These are phyloP conservation scores for Rozella allomycis DNA, from an alignment of 371 early-diverging fungal genomes.

Conservation along the genomic window DNA sequence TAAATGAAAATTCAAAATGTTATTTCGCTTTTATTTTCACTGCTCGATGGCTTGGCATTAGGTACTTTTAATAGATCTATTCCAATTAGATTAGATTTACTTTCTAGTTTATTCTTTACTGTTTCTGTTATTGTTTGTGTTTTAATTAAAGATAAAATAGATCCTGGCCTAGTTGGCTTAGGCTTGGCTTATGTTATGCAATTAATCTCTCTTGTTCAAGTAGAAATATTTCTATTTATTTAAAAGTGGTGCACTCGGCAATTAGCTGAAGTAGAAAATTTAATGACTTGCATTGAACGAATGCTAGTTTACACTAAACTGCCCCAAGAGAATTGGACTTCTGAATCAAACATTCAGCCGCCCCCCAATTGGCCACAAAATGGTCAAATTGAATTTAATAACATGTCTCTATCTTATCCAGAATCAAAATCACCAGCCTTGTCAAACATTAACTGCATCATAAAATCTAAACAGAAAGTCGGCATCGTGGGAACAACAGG, in stretches of 20 bases:
- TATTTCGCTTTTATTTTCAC: background rate
- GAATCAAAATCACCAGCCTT: background rate
- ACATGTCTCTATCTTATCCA: background rate
- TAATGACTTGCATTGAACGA: background rate
- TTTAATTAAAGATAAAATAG: background rate
- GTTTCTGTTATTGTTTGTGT: background rate
- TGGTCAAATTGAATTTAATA: background rate
- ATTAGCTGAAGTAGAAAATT: background rate
- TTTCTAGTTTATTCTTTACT: background rate
- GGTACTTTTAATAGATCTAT: background rate
- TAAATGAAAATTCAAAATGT: too few species aligned
- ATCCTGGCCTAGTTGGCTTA: background rate
- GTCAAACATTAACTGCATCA: background rate
- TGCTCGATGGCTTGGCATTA: too few species aligned
- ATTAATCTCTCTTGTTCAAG: background rate
- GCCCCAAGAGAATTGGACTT: background rate
- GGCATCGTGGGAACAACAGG: slow-evolving; percentile 1
- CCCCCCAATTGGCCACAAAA: background rate
- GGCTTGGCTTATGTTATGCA: background rate
- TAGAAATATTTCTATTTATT: too few species aligned
- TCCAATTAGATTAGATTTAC: background rate
- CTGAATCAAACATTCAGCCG: background rate
- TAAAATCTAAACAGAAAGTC: background rate
- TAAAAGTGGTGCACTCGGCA: background rate
- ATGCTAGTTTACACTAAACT: background rate